Evolutionary conservation across 352 stramenopile genomes (phyloP), one percentile per base, ranked within the genome.

Genomic region (Thraustochytrium striatum): DNA sequence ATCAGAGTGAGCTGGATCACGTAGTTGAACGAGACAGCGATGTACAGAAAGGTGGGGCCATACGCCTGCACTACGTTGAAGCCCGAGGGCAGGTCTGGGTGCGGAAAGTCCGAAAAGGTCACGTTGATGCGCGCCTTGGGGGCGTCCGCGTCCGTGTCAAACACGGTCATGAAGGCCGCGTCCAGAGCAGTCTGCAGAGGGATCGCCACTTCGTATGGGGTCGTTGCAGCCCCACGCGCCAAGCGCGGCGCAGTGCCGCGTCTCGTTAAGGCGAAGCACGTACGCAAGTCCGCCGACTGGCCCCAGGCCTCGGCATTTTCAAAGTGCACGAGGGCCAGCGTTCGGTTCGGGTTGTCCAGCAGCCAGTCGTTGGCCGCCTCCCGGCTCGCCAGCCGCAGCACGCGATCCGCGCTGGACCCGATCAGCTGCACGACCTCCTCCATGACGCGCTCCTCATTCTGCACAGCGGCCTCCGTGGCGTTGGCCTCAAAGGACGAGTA

Each of bases 1-100:
- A 75, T 75, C 19, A 75, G 50, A 16, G 65, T 75, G 30, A 75
- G 65, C 39, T 75, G 65, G 65, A 75, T 75, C 16, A 75, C 65
- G 30, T 75, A 75, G 65, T 75, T 75, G 30, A 75, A 75, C 30
- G 33, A 68, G 3, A 61, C 65, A 5, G 65, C 65, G 52, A 75
- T 75, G 52, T 75, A 75, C 21, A 75, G 65, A 25, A 75, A 75
- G 3, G 65, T 55, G 9, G 65, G 65, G 5, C 65, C 65, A 70
- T 68, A 75, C 11, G 21, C 61, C 1, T 39, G n/a, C 5, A 75
- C 65, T 3, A 75, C 65, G 5, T 75, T 43, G 47, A 75, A 75
- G 36, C 32, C 44, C 9, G 44, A 62, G 7, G 65, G 41, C 65
- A 75, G 58, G 52, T 75, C 65, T n/a, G 65, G 65, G 36, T 75